phyloP scores from a whole-genome alignment of 768 basidiomycete genomes.

The Kwoniella pini region DNA sequence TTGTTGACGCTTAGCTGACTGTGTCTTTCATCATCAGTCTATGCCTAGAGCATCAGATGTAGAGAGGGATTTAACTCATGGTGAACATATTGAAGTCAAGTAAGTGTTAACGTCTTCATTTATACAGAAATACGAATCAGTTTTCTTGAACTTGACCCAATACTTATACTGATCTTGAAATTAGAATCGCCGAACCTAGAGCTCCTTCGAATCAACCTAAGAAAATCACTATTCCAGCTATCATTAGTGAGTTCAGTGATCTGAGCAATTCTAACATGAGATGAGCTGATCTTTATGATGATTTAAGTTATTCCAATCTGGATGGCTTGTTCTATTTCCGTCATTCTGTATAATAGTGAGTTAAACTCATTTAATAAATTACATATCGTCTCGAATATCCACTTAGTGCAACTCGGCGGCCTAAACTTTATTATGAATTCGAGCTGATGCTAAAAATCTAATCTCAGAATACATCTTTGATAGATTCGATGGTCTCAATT shows the following conservation, averaged over 20 bases:
- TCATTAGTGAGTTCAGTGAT: constrained; percentile 45
- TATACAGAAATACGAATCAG: not conserved
- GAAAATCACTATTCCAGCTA: constrained; percentile 51
- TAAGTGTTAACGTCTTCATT: constrained; percentile 24
- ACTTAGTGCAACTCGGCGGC: no score
- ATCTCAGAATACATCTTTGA: constrained; percentile 54
- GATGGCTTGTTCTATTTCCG: constrained; percentile 83
- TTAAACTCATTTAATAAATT: constrained; percentile 49
- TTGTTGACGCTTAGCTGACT: not conserved
- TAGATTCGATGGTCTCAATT: constrained; percentile 62
- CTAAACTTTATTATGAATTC: no score
- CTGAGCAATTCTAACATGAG: no score
- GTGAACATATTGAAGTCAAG: constrained; percentile 49
- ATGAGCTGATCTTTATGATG: not conserved
- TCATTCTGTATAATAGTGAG: constrained; percentile 92
- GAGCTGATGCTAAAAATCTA: no score
- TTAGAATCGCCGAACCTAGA: constrained; percentile 35
- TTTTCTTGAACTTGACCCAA: not conserved
- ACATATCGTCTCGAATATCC: no score
- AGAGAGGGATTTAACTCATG: constrained; percentile 36
- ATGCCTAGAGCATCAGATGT: constrained; percentile 50
- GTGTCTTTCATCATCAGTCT: constrained; percentile 27
- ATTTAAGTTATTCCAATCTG: constrained; percentile 70
- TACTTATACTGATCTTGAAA: no score
- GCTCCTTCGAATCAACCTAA: constrained; percentile 38